Conservation (phyloP, 805 yeast genomes). For the Yarrowia keelungensis region DNA sequence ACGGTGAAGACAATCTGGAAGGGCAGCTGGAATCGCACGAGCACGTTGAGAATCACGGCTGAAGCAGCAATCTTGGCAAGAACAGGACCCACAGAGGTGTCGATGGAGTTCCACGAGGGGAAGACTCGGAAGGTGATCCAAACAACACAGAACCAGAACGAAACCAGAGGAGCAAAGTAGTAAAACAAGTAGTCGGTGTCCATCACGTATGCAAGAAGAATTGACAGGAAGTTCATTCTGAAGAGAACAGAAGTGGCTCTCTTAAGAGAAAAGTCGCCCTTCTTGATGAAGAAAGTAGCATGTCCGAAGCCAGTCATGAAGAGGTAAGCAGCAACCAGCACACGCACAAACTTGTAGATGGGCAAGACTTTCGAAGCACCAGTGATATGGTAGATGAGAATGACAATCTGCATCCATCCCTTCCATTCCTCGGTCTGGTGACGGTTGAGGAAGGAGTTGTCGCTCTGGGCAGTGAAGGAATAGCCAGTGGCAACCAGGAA, state of each 20-base stretch:
- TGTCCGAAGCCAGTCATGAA: slow-evolving; percentile 46
- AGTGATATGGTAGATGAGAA: slow-evolving; percentile 45
- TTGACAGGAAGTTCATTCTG: slow-evolving; percentile 43
- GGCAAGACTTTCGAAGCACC: slow-evolving; percentile 45
- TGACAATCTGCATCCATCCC: slow-evolving; percentile 46
- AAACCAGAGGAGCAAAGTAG: slow-evolving; percentile 45
- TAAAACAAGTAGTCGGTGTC: slow-evolving; percentile 45
- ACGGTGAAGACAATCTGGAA: slow-evolving; percentile 42
- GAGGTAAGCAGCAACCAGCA: slow-evolving; percentile 45
- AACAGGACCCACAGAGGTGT: slow-evolving; percentile 39
- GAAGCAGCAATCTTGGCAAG: slow-evolving; percentile 42
- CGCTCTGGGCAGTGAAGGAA: slow-evolving; percentile 33
- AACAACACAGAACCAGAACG: slow-evolving; percentile 45
- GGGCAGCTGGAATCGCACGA: slow-evolving; percentile 42
- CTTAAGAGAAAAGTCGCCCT: slow-evolving; percentile 44
- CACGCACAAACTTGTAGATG: slow-evolving; percentile 44
- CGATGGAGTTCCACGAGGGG: slow-evolving; percentile 41
- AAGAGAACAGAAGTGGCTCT: slow-evolving; percentile 44
- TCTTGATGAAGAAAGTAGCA: slow-evolving; percentile 43
- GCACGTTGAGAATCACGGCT: slow-evolving; percentile 29
- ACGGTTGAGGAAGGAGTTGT: slow-evolving; percentile 45
- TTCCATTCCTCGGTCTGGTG: slow-evolving; percentile 46
- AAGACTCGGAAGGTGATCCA: slow-evolving; percentile 43
- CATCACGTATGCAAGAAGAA: slow-evolving; percentile 44
- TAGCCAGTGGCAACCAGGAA: slow-evolving; percentile 33